phyloP scores from a whole-genome alignment of 768 basidiomycete genomes.

The Xanthoconium stramineum region DNA sequence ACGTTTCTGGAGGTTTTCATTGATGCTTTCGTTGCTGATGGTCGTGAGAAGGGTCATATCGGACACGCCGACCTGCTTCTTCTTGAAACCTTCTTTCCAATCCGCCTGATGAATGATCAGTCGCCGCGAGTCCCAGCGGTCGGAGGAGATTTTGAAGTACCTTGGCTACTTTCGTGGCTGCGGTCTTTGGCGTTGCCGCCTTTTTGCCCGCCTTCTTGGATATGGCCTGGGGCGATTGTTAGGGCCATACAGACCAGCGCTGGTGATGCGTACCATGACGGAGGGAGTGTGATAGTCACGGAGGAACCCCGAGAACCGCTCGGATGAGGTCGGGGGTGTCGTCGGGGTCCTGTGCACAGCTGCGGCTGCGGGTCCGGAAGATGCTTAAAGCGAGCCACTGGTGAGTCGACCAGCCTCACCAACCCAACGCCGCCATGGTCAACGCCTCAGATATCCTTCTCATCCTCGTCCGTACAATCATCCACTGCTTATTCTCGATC shows the following conservation, averaged over 20 bases:
- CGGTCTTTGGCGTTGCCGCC: constrained; percentile 60
- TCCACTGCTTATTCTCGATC: neutral
- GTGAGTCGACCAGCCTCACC: neutral
- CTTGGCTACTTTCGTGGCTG: constrained; percentile 68
- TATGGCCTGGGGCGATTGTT: constrained; percentile 52
- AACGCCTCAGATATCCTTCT: constrained; percentile 73
- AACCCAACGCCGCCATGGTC: constrained; percentile 32
- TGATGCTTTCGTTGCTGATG: constrained; percentile 96
- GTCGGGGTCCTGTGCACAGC: constrained; percentile 19
- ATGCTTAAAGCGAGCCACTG: neutral
- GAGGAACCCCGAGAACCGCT: constrained; percentile 14
- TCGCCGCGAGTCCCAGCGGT: constrained; percentile 5
- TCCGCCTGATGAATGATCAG: constrained; percentile 64
- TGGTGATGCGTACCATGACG: constrained; percentile 21
- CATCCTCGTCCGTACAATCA: constrained; percentile 55
- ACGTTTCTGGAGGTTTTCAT: constrained; percentile 95
- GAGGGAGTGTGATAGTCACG: constrained; percentile 4
- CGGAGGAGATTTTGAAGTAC: constrained; percentile 37
- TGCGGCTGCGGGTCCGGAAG: constrained; percentile 12
- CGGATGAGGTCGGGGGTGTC: neutral
- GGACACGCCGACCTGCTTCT: constrained; percentile 96
- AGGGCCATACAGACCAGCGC: neutral
- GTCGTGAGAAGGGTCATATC: constrained; percentile 98
- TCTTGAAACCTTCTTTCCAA: constrained; percentile 99
- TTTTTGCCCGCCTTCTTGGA: constrained; percentile 93